A percentile compares a stretch with the other conserved stretches of the same genome.
Evolutionary conservation across 2,329 filamentous ascomycete genomes (phyloP).

Genomic region (Fusarium sp.): DNA sequence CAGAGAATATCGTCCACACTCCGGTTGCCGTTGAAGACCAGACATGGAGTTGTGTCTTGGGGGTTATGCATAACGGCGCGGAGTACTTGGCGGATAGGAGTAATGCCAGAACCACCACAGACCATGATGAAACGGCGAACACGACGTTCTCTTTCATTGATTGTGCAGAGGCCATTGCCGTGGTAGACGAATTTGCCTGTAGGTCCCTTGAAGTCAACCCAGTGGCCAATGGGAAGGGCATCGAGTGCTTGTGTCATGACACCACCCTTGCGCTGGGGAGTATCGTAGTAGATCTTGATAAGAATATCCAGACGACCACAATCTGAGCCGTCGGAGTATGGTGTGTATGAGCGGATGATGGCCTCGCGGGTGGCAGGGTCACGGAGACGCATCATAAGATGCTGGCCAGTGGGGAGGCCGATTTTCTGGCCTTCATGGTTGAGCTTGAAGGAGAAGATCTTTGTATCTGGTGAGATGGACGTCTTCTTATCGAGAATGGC

Average conservation of each 20-base stretch:
- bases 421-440: slow-evolving; percentile 76
- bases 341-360: slow-evolving; percentile 89
- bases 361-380: slow-evolving; percentile 77
- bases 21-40: slow-evolving; percentile 83
- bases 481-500: slow-evolving; percentile 75
- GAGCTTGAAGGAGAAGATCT: slow-evolving; percentile 83
- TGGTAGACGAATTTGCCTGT: slow-evolving; percentile 87
- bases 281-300: slow-evolving; percentile 83
- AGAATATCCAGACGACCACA: slow-evolving; percentile 78
- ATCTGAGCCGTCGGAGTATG: slow-evolving; percentile 73
- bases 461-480: slow-evolving; percentile 80
- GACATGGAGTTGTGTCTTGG: slow-evolving; percentile 73
- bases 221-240: slow-evolving; percentile 75
- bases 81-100: slow-evolving; percentile 89
- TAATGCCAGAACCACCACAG: slow-evolving; percentile 89
- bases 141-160: slow-evolving; percentile 67
- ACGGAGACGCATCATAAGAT: slow-evolving; percentile 84
- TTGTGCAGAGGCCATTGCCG: slow-evolving; percentile 70
- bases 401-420: slow-evolving; percentile 86
- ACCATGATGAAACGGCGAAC: slow-evolving; percentile 85
- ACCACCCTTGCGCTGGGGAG: slow-evolving; percentile 69
- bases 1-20: slow-evolving; percentile 85
- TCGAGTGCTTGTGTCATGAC: slow-evolving; percentile 87
- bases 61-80: slow-evolving; percentile 71
- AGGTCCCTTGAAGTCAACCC: slow-evolving; percentile 88